A percentile compares a stretch with the other conserved stretches of the same genome.
Evolutionary conservation across 306 rosid species (phyloP).

Genomic region (Sindora glabra): DNA sequence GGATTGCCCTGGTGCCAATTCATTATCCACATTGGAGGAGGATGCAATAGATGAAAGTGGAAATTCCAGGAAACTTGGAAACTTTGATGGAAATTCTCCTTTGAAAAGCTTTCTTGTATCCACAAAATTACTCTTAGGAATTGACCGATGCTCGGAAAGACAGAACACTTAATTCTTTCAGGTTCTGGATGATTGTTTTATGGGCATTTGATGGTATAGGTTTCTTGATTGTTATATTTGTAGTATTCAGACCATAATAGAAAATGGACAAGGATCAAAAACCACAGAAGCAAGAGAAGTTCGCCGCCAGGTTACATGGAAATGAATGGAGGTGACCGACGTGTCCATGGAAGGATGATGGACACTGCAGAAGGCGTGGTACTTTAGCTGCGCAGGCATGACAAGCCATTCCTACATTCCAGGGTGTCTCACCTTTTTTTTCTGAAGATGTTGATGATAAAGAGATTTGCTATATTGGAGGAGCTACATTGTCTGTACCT

Average conservation of each 20-base stretch:
- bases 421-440: too few relatives aligned
- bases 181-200: conserved; percentile 66
- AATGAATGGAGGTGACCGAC: conserved; percentile 54
- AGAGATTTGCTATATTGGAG: too few relatives aligned
- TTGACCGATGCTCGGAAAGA: conserved; percentile 26
- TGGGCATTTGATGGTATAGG: conserved; percentile 77
- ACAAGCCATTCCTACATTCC: too few relatives aligned
- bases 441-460: too few relatives aligned
- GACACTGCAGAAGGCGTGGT: too few relatives aligned
- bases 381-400: too few relatives aligned
- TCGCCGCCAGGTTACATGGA: conserved; percentile 47
- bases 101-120: conserved; percentile 15
- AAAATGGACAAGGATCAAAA: conserved; percentile 49
- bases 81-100: conserved; percentile 21
- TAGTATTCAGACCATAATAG: conserved; percentile 55
- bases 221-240: conserved; percentile 42
- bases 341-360: conserved; percentile 29
- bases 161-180: conserved; percentile 53
- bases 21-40: conserved; percentile 26
- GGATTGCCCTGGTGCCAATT: conserved; percentile 45
- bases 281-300: conserved; percentile 58
- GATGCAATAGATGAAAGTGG: conserved; percentile 19
- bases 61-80: conserved; percentile 46
- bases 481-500: too few relatives aligned
- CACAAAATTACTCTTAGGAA: conserved; percentile 27